phyloP scores from a whole-genome alignment of 176 grass and related monocot species.

The Dactylis glomerata region DNA sequence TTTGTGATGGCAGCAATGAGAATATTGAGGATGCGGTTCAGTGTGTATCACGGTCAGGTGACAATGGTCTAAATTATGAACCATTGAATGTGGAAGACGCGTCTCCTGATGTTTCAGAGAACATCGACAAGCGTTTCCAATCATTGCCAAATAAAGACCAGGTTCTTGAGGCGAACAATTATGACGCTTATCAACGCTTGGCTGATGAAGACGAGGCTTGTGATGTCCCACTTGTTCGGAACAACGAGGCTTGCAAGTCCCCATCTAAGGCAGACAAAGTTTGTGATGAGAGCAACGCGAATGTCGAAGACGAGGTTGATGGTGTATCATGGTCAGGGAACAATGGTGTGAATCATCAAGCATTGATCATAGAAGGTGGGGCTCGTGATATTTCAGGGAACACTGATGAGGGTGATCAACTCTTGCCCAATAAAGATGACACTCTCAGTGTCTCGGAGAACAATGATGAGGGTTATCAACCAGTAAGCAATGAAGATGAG shows the following conservation, averaged over 20 bases:
- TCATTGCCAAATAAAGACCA: background rate
- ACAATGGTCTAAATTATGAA: conserved; percentile 12
- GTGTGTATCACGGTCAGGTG: background rate
- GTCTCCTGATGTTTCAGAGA: background rate
- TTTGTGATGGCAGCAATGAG: conserved; percentile 9
- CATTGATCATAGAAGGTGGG: conserved; percentile 13
- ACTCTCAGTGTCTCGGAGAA: background rate
- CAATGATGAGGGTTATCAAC: conserved; percentile 6
- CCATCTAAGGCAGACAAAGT: conserved; percentile 10
- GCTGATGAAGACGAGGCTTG: conserved; percentile 18
- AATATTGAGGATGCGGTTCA: background rate
- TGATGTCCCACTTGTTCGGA: conserved; percentile 29
- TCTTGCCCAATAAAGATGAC: conserved; percentile 13
- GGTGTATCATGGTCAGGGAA: conserved; percentile 7
- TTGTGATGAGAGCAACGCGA: background rate
- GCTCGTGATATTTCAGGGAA: background rate
- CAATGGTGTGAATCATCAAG: background rate
- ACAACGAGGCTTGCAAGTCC: background rate
- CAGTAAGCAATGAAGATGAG: conserved; percentile 33
- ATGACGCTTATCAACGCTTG: conserved; percentile 8
- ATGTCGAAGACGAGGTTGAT: background rate
- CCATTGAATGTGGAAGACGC: conserved; percentile 1
- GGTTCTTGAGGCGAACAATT: background rate
- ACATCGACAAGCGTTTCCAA: background rate
- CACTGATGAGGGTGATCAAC: background rate